phyloP scores from a whole-genome alignment of 148 eudicot genomes.

The Rhododendron kiyosumense region DNA sequence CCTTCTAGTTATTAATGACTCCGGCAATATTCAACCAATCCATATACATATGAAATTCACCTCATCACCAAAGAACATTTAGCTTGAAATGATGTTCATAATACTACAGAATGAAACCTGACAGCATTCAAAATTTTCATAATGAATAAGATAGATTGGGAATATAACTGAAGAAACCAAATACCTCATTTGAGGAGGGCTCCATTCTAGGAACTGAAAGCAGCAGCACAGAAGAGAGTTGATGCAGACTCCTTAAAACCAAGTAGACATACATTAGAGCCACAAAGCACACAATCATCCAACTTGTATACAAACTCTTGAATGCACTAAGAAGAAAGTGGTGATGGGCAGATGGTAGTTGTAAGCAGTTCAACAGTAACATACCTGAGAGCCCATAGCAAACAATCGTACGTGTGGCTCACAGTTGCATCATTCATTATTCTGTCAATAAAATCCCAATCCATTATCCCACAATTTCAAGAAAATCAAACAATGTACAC shows the following conservation, averaged over 20 bases:
- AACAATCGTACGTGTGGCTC: slow-evolving; percentile 75
- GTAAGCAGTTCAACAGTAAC: slow-evolving; percentile 13
- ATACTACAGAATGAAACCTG: background rate
- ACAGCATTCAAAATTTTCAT: background rate
- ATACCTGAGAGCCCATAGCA: slow-evolving; percentile 88
- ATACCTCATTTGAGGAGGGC: slow-evolving; percentile 50
- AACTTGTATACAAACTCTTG: background rate
- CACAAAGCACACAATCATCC: background rate
- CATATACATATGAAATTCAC: background rate
- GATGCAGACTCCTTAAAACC: slow-evolving; percentile 68
- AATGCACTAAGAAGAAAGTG: background rate
- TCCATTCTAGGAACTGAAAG: slow-evolving; percentile 29
- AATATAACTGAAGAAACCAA: background rate
- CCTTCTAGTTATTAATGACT: background rate
- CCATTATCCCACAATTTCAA: slow-evolving; percentile 2
- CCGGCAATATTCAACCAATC: background rate
- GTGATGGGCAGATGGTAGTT: background rate
- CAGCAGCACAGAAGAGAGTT: slow-evolving; percentile 49
- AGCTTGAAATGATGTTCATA: background rate
- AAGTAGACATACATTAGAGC: slow-evolving; percentile 17
- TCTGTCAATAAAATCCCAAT: slow-evolving; percentile 36
- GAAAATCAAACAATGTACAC: background rate
- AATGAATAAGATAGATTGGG: background rate
- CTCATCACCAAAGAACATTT: background rate
- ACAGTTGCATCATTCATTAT: slow-evolving; percentile 61